A percentile compares a stretch with the other conserved stretches of the same genome.
phyloP scores from a whole-genome alignment of 2,329 filamentous ascomycete species.

The Curvularia hawaiiensis region DNA sequence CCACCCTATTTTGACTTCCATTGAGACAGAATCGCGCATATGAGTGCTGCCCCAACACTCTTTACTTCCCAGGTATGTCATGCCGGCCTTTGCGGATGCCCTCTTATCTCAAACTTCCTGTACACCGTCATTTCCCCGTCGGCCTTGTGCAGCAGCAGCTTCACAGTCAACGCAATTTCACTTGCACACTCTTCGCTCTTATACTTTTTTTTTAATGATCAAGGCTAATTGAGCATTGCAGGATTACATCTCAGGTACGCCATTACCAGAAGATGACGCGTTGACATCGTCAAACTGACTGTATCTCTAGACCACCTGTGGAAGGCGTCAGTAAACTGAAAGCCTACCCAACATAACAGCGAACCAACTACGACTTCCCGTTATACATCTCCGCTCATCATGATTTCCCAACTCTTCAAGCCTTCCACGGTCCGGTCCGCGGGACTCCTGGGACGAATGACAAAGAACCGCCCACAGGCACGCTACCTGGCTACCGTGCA shows the following conservation, averaged over 20 bases:
- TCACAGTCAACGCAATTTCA: constrained; percentile 12
- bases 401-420: constrained; percentile 62
- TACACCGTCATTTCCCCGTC: constrained; percentile 38
- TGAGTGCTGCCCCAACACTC: constrained; percentile 57
- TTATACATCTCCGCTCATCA: constrained; percentile 47
- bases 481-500: constrained; percentile 69
- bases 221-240: constrained; percentile 47
- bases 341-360: constrained; percentile 28
- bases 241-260: constrained; percentile 69
- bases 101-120: constrained; percentile 40
- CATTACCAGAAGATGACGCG: constrained; percentile 20
- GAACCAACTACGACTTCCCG: constrained; percentile 19
- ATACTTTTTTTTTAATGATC: constrained; percentile 16
- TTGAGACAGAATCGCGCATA: constrained; percentile 43
- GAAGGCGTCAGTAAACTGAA: constrained; percentile 69
- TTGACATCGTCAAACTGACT: constrained; percentile 32
- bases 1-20: constrained; percentile 34
- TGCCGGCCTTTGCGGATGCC: constrained; percentile 17
- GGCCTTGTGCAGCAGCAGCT: constrained; percentile 13
- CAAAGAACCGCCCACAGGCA: constrained; percentile 50
- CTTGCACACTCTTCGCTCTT: constrained; percentile 6
- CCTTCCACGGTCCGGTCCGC: constrained; percentile 53
- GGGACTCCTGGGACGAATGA: constrained; percentile 53
- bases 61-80: constrained; percentile 60
- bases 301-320: constrained; percentile 64